phyloP scores from a whole-genome alignment of 108 stramenopile genomes.

The Nitzschia inconspicua region DNA sequence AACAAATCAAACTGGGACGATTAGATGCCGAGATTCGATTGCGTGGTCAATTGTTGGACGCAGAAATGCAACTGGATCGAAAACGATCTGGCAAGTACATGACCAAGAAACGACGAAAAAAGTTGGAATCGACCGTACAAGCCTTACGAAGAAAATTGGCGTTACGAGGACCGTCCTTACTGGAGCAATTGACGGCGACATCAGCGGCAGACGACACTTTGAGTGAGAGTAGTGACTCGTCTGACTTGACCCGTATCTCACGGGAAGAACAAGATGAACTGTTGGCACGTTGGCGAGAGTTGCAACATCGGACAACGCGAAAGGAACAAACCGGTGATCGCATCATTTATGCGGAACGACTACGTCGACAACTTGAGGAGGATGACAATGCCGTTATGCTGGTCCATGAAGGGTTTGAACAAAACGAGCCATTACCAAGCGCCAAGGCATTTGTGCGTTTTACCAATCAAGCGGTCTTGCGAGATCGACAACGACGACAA shows the following conservation, averaged over 20 bases:
- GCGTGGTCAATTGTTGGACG: constrained; percentile 28
- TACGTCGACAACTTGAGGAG: constrained; percentile 49
- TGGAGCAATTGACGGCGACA: constrained; percentile 17
- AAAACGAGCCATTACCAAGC: background rate
- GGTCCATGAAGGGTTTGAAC: background rate
- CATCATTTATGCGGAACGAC: constrained; percentile 55
- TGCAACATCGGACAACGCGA: constrained; percentile 27
- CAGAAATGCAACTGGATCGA: constrained; percentile 27
- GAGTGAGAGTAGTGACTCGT: background rate
- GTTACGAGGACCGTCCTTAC: background rate
- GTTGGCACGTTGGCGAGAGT: constrained; percentile 44
- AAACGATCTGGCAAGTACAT: constrained; percentile 13
- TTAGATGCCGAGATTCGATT: constrained; percentile 21
- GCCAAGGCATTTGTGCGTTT: constrained; percentile 8
- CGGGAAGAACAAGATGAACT: constrained; percentile 30
- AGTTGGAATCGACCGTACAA: constrained; percentile 17
- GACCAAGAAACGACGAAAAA: constrained; percentile 31
- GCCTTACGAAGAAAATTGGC: constrained; percentile 10
- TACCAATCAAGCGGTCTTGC: constrained; percentile 4
- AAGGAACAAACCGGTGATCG: constrained; percentile 66
- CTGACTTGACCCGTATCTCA: background rate
- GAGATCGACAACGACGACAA: background rate
- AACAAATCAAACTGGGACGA: constrained; percentile 9
- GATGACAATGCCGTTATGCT: background rate
- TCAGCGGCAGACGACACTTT: background rate